Conservation (phyloP, 139 green algal species). For the Tetradesmus obliquus region DNA sequence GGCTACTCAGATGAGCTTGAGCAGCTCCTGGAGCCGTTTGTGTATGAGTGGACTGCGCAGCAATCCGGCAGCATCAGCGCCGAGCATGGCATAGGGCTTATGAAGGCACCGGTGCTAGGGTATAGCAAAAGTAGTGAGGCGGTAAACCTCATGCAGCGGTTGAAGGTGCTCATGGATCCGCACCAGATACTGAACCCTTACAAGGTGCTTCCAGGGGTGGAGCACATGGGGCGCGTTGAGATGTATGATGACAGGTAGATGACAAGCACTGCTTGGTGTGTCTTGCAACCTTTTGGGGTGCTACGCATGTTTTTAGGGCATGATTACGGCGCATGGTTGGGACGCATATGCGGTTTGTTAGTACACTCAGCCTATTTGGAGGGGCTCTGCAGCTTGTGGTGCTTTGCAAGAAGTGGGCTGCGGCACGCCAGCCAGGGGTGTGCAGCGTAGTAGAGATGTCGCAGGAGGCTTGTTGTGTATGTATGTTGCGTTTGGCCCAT, state of each 20-base stretch:
- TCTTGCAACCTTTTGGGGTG: too few relatives aligned
- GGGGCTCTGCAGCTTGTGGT: too few relatives aligned
- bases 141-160: constrained; percentile 83
- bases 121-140: constrained; percentile 82
- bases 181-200: constrained; percentile 96
- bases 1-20: constrained; percentile 53
- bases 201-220: constrained; percentile 70
- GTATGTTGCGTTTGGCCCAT: too few relatives aligned
- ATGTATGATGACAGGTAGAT: neutral
- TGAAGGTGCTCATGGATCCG: constrained; percentile 94
- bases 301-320: too few relatives aligned
- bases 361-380: too few relatives aligned
- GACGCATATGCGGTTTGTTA: too few relatives aligned
- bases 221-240: neutral
- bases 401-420: too few relatives aligned
- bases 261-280: too few relatives aligned
- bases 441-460: too few relatives aligned
- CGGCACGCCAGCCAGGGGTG: too few relatives aligned
- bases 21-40: constrained; percentile 91
- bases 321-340: too few relatives aligned
- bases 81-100: constrained; percentile 95
- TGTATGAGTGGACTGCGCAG: constrained; percentile 90
- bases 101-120: constrained; percentile 87
- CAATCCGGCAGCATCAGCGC: constrained; percentile 90
- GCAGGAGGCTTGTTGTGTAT: too few relatives aligned